Evolutionary conservation across 2,329 filamentous ascomycete species (phyloP), one percentile per base, ranked within the genome.

Genomic region (Cladosporium sp.): DNA sequence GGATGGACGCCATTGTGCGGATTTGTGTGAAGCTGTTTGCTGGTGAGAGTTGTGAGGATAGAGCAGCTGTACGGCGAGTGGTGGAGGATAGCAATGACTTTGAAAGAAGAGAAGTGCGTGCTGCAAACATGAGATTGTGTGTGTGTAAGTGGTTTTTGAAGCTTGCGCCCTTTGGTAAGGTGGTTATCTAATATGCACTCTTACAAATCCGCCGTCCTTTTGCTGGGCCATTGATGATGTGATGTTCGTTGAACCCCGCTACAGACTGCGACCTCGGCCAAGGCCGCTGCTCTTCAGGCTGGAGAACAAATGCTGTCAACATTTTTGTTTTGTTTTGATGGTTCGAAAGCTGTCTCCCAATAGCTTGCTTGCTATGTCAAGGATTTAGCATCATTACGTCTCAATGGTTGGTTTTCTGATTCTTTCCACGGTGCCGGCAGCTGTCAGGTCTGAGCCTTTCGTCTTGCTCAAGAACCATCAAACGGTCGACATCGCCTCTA

Each of bases 1-100:
- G 89, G 54, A 89, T 76, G 68, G 78, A 79, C n/a, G 81, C 74
- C 79, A 83, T 83, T 43, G 71, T 70, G 67, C 69, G 68, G 25
- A 65, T 64, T n/a, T 49, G 34, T 18, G 57, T 25, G 34, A 46
- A 25, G 58, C n/a, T 32, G n/a, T 32, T 56, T 25, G 28, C 16
- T 14, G 58, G 28, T 13, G 49, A 54, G 60, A 63, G 60, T 11
- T 63, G 60, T 2, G 60, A 56, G 14, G 60, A 13, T 46, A 63
- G 11, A 39, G 60, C 49, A 28, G 60, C 34, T 56, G 49, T 26
- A 3, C 60, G 60, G 18, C 60, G 60, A n/a, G 18, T 56, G 2
- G 60, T 21, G 25, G 49, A 56, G 28, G 60, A 56, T 10, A 63
- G 23, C 7, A 34, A 36, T 51, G 58, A 18, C 11, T 21, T 34